Percentiles rank a stretch among this genome's conserved stretches.
Evolutionary conservation across 2,329 filamentous ascomycete genomes (phyloP).

Genomic region (Paraphaeosphaeria minitans): DNA sequence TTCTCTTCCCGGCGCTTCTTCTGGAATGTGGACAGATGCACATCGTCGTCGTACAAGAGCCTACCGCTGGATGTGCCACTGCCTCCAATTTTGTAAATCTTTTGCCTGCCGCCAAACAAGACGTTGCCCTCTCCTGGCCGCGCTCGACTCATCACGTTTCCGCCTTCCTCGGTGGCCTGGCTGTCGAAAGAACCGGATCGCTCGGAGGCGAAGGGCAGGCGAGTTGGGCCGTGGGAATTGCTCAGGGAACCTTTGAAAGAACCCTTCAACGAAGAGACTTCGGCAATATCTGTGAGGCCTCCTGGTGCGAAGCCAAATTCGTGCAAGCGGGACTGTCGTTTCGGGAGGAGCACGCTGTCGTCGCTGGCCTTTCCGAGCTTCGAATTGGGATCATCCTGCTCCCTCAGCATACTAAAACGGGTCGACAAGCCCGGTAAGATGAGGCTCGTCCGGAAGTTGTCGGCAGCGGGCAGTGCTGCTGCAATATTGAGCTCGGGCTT

Average conservation of each 20-base stretch:
- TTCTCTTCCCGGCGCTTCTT: slow-evolving; percentile 65
- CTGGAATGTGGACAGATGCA: slow-evolving; percentile 82
- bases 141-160: slow-evolving; percentile 81
- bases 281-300: slow-evolving; percentile 81
- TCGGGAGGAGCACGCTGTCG: slow-evolving; percentile 86
- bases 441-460: slow-evolving; percentile 94
- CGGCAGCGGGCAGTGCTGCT: slow-evolving; percentile 74
- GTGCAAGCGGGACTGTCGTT: slow-evolving; percentile 76
- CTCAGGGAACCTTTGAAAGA: slow-evolving; percentile 41
- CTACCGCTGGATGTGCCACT: slow-evolving; percentile 50
- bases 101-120: slow-evolving; percentile 92
- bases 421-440: slow-evolving; percentile 95
- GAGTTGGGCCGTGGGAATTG: slow-evolving; percentile 32
- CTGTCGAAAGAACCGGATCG: slow-evolving; percentile 69
- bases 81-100: slow-evolving; percentile 82
- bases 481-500: slow-evolving; percentile 75
- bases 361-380: slow-evolving; percentile 93
- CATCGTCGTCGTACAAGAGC: slow-evolving; percentile 81
- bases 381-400: slow-evolving; percentile 89
- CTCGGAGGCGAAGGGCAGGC: slow-evolving; percentile 64
- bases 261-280: slow-evolving; percentile 75
- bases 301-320: slow-evolving; percentile 69
- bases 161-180: slow-evolving; percentile 69
- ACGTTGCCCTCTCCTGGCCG: slow-evolving; percentile 89
- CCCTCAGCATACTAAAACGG: slow-evolving; percentile 93